Percentiles rank a stretch among this genome's conserved stretches.
Conservation (phyloP, 208 protist genomes). For the Dictyostelium gargantuum region DNA sequence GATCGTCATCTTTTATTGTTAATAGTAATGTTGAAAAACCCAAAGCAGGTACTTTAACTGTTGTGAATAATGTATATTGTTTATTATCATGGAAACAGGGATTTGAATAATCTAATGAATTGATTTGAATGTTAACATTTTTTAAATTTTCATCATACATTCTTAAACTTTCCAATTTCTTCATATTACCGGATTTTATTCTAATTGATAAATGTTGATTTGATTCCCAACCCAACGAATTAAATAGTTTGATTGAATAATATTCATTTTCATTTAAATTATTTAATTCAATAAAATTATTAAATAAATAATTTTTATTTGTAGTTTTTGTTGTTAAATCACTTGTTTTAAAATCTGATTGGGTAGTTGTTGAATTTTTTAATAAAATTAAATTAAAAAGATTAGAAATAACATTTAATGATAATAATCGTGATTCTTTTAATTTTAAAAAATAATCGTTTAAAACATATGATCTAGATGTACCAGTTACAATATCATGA, state of each 20-base stretch:
- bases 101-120: too few species aligned
- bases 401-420: neutral
- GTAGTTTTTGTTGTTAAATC: neutral
- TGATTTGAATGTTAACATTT: too few species aligned
- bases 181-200: too few species aligned
- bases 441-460: conserved; percentile 63
- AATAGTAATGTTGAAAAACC: too few species aligned
- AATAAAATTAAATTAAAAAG: conserved; percentile 4
- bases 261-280: neutral
- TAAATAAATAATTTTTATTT: neutral
- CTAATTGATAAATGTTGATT: conserved; percentile 23
- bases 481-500: conserved; percentile 80
- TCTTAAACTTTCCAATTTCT: too few species aligned
- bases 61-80: too few species aligned
- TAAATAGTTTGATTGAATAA: conserved; percentile 8
- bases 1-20: too few species aligned
- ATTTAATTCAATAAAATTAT: neutral
- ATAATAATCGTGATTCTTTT: neutral
- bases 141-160: too few species aligned
- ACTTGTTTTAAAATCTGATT: too few species aligned
- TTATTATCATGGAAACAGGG: too few species aligned
- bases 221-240: conserved; percentile 24
- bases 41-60: conserved; percentile 45
- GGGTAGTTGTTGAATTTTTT: too few species aligned
- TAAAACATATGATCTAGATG: conserved; percentile 65